Conservation (phyloP, 352 stramenopile species). For the Ochromonadaceae sp. region DNA sequence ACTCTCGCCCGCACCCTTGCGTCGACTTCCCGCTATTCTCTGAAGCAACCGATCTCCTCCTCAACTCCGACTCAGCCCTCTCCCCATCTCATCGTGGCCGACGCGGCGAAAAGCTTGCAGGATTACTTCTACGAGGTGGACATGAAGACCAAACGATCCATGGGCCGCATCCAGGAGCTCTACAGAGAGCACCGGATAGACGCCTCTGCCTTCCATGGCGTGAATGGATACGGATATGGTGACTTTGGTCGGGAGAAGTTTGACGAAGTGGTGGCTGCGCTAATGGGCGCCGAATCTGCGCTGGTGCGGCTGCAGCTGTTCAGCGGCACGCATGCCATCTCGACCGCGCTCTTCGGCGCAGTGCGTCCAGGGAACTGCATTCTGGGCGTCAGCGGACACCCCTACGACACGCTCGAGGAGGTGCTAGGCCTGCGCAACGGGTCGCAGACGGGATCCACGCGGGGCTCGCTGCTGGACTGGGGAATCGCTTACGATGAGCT, state of each 20-base stretch:
- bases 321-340: slow-evolving; percentile 35
- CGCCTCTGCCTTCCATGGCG: slow-evolving; percentile 28
- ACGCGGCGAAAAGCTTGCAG: neutral
- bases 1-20: too few relatives aligned
- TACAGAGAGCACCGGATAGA: slow-evolving; percentile 21
- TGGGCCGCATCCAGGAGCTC: slow-evolving; percentile 2
- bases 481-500: slow-evolving; percentile 22
- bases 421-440: slow-evolving; percentile 29
- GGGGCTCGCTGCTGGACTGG: slow-evolving; percentile 19
- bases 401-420: slow-evolving; percentile 36
- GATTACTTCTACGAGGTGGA: slow-evolving; percentile 18
- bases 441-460: neutral
- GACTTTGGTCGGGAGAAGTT: slow-evolving; percentile 32
- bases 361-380: slow-evolving; percentile 30
- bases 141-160: slow-evolving; percentile 7
- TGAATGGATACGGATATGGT: slow-evolving; percentile 33
- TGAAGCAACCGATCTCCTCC: too few relatives aligned
- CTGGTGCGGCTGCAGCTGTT: slow-evolving; percentile 34
- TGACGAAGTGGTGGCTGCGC: slow-evolving; percentile 27
- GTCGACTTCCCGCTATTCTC: too few relatives aligned
- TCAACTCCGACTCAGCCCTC: too few relatives aligned
- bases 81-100: neutral
- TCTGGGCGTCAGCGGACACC: slow-evolving; percentile 27
- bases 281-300: slow-evolving; percentile 32
- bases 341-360: slow-evolving; percentile 30